These are phyloP conservation scores for Beauveria sp. DNA, from an alignment of 2,329 filamentous ascomycete genomes.

Conservation along the genomic window DNA sequence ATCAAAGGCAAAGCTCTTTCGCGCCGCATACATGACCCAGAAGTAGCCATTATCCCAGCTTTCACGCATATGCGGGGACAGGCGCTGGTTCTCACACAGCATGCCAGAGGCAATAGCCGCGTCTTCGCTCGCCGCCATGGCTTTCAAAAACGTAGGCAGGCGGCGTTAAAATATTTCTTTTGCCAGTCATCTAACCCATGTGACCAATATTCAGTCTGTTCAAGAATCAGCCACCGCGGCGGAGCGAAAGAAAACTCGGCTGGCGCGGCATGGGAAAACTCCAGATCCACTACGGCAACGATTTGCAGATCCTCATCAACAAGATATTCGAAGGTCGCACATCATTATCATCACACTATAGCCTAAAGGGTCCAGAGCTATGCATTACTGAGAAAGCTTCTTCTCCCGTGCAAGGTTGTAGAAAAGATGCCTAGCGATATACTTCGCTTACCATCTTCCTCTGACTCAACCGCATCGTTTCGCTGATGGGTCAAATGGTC, in stretches of 20 bases:
- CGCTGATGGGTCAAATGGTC: not conserved
- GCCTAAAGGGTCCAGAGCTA: not conserved
- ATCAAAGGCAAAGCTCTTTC: not conserved
- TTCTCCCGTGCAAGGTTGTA: not conserved
- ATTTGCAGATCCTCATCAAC: not conserved
- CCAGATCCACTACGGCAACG: not conserved
- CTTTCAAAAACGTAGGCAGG: not conserved
- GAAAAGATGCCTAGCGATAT: not conserved
- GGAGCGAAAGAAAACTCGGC: not conserved
- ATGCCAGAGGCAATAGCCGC: not conserved
- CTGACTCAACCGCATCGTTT: not conserved
- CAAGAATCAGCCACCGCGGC: not conserved
- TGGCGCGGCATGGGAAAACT: not conserved
- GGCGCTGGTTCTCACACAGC: not conserved
- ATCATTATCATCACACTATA: slow-evolving; percentile 2
- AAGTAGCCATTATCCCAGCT: not conserved
- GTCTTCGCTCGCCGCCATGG: not conserved
- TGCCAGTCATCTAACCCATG: not conserved
- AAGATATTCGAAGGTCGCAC: not conserved
- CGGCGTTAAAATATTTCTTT: not conserved
- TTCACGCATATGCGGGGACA: not conserved
- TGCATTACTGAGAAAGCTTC: not conserved
- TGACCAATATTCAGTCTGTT: slow-evolving; percentile 1
- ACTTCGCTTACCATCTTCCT: not conserved
- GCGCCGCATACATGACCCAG: not conserved